Evolutionary conservation across 2,329 filamentous ascomycete species (phyloP).

Genomic region (Aureobasidium sp.): DNA sequence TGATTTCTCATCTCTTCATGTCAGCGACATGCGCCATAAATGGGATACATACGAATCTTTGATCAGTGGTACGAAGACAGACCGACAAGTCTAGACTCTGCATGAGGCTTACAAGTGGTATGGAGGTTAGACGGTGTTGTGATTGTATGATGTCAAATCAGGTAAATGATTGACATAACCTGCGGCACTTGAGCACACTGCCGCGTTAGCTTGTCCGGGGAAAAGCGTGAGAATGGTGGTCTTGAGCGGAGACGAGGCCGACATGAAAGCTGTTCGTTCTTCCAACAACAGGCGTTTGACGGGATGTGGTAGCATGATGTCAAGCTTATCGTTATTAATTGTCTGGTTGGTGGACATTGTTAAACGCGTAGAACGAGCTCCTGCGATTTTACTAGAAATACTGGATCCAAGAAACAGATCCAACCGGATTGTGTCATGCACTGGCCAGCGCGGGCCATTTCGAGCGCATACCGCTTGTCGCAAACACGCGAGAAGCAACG

Average conservation of each 20-base stretch:
- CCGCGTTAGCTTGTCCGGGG: constrained; percentile 9
- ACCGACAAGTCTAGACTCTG: background rate
- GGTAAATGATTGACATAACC: background rate
- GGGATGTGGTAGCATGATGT: background rate
- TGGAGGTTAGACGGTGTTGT: background rate
- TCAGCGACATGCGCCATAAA: background rate
- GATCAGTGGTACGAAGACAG: background rate
- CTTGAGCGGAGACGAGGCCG: background rate
- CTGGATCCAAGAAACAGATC: background rate
- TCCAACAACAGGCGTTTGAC: background rate
- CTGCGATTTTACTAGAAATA: background rate
- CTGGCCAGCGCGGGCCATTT: background rate
- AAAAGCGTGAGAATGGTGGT: background rate
- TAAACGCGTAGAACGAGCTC: background rate
- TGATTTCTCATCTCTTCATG: background rate
- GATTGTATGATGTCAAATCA: background rate
- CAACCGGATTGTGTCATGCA: background rate
- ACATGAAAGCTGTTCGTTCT: background rate
- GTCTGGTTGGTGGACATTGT: background rate
- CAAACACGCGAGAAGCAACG: background rate
- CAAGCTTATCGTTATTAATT: too few species aligned
- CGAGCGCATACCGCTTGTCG: background rate
- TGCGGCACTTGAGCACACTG: constrained; percentile 2
- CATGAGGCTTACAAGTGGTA: background rate
- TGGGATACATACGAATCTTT: background rate